Evolutionary conservation across 257 asterid species (phyloP).

Genomic region (Solanum raphanifolium): DNA sequence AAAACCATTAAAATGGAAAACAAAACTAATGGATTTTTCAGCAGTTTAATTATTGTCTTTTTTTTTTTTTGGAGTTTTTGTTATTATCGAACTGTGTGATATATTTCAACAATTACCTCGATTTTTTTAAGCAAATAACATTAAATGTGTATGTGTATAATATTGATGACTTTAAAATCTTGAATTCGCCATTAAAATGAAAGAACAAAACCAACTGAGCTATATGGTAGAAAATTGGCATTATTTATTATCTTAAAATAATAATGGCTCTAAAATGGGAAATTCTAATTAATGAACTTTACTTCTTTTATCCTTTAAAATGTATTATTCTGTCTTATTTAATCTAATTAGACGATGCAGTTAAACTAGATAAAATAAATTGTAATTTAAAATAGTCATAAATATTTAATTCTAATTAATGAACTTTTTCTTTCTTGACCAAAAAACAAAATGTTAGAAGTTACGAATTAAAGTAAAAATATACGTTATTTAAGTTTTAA

Average conservation of each 20-base stretch:
- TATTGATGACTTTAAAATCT: neutral
- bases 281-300: neutral
- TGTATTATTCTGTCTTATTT: neutral
- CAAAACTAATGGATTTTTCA: neutral
- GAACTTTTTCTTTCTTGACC: neutral
- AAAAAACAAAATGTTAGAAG: neutral
- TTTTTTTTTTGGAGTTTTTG: neutral
- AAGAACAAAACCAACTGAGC: neutral
- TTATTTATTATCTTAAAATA: neutral
- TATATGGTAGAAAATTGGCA: neutral
- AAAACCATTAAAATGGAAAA: neutral
- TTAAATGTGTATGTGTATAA: neutral
- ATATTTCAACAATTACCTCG: fast-evolving
- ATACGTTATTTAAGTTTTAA: neutral
- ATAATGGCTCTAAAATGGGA: neutral
- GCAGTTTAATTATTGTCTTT: neutral
- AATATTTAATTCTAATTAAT: neutral
- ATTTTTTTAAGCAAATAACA: neutral
- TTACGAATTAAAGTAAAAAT: neutral
- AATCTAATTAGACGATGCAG: neutral
- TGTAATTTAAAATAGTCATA: neutral
- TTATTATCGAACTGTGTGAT: neutral
- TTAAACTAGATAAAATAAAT: neutral
- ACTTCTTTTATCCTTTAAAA: neutral
- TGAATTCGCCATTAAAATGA: neutral